phyloP scores from a whole-genome alignment of 1,139 yeast species.

The Scheffersomyces quercinus region DNA sequence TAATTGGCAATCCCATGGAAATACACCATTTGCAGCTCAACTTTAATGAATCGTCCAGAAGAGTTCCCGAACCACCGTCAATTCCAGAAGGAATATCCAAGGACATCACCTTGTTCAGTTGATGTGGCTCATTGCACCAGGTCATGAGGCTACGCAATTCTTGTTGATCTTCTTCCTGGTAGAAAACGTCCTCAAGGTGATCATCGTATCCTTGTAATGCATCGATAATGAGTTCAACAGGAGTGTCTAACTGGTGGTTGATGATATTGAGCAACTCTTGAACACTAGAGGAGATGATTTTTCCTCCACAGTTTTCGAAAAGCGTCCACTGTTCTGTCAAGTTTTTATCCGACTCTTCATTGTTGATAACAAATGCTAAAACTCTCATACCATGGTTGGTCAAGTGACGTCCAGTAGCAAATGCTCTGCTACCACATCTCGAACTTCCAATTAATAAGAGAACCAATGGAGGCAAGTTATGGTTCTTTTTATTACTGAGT shows the following conservation, averaged over 20 bases:
- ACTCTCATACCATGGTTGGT: constrained; percentile 74
- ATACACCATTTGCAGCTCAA: constrained; percentile 54
- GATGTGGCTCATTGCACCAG: constrained; percentile 68
- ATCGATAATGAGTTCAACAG: constrained; percentile 76
- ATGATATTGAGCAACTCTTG: constrained; percentile 31
- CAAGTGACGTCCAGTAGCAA: constrained; percentile 80
- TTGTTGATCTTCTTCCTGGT: constrained; percentile 36
- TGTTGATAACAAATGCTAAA: constrained; percentile 48
- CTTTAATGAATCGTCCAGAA: constrained; percentile 27
- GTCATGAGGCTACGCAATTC: constrained; percentile 48
- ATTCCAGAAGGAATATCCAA: constrained; percentile 83
- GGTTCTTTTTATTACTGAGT: constrained; percentile 55
- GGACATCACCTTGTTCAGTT: constrained; percentile 57
- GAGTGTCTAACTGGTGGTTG: constrained; percentile 58
- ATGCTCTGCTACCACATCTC: constrained; percentile 72
- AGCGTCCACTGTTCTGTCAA: constrained; percentile 48
- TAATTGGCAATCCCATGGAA: constrained; percentile 73
- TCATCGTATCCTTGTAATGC: constrained; percentile 83
- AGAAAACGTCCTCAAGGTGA: constrained; percentile 53
- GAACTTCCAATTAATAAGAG: constrained; percentile 72
- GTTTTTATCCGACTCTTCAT: constrained; percentile 32
- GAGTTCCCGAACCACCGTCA: constrained; percentile 80
- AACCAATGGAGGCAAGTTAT: constrained; percentile 78
- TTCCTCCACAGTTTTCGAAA: constrained; percentile 51
- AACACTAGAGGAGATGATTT: constrained; percentile 37